phyloP scores from a whole-genome alignment of 495 filamentous ascomycete species.

The Penicillium bovifimosum region DNA sequence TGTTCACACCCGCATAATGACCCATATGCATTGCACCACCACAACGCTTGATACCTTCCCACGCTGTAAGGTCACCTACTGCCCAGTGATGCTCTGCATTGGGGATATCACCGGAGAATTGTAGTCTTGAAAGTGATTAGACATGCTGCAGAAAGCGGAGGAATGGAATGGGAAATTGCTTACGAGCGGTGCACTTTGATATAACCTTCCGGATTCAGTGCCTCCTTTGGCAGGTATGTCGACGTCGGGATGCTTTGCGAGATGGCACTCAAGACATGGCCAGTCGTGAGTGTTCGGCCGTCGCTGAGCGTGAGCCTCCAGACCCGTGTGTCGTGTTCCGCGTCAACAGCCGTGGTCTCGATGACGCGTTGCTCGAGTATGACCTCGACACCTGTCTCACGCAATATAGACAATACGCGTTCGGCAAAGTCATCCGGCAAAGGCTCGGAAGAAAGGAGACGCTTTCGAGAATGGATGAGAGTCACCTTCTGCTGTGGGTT shows the following conservation, averaged over 20 bases:
- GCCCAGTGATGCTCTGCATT: slow-evolving; percentile 55
- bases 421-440: slow-evolving; percentile 62
- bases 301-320: slow-evolving; percentile 52
- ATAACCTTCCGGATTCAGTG: slow-evolving; percentile 50
- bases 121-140: slow-evolving; percentile 27
- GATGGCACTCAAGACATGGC: slow-evolving; percentile 55
- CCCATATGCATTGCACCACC: slow-evolving; percentile 66
- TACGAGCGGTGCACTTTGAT: slow-evolving; percentile 47
- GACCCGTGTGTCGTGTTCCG: slow-evolving; percentile 34
- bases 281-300: slow-evolving; percentile 46
- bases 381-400: slow-evolving; percentile 51
- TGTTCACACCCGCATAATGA: slow-evolving; percentile 52
- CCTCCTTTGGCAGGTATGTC: slow-evolving; percentile 43
- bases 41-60: slow-evolving; percentile 67
- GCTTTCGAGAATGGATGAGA: slow-evolving; percentile 59
- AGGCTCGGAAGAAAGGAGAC: slow-evolving; percentile 60
- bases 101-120: slow-evolving; percentile 41
- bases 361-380: slow-evolving; percentile 48
- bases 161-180: background rate
- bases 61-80: slow-evolving; percentile 40
- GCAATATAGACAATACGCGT: slow-evolving; percentile 43
- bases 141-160: background rate
- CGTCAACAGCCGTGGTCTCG: slow-evolving; percentile 24
- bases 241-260: slow-evolving; percentile 51
- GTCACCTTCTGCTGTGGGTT: slow-evolving; percentile 55